These are phyloP conservation scores for Linnemannia hyalina DNA, from an alignment of 192 early-diverging fungal genomes.

Conservation along the genomic window DNA sequence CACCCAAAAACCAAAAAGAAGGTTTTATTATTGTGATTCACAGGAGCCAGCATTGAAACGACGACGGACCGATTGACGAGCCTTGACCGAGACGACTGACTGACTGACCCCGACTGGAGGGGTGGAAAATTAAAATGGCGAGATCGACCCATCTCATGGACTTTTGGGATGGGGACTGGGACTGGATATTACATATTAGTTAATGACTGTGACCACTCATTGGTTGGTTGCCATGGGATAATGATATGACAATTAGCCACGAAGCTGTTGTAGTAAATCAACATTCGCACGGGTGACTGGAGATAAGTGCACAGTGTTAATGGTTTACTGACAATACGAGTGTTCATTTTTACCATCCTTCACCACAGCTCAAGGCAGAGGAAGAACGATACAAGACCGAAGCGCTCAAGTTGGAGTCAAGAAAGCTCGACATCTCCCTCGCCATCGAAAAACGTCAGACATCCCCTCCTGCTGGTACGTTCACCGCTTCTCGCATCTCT, in stretches of 20 bases:
- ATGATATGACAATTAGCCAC: not conserved
- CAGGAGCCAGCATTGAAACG: not conserved
- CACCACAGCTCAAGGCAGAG: constrained; percentile 49
- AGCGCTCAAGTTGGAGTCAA: constrained; percentile 53
- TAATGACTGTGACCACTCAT: not conserved
- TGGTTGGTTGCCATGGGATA: not conserved
- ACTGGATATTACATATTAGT: not conserved
- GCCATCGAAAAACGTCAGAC: constrained; percentile 43
- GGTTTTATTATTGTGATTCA: constrained; percentile 2
- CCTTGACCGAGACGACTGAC: not conserved
- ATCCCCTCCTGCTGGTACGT: constrained; percentile 40
- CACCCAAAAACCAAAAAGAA: not conserved
- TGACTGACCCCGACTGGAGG: not conserved
- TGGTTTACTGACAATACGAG: not conserved
- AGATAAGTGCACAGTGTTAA: not conserved
- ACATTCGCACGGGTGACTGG: not conserved
- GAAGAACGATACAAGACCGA: constrained; percentile 62
- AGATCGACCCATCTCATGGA: not conserved
- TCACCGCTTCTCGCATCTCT: not conserved
- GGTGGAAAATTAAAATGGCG: not conserved
- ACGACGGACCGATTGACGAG: not conserved
- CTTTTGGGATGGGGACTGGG: not conserved
- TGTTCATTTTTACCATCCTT: not conserved
- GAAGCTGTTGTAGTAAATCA: not conserved
- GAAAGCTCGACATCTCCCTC: constrained; percentile 56